These are phyloP conservation scores for Ceratonia siliqua DNA, from an alignment of 306 rosid genomes.

Conservation along the genomic window DNA sequence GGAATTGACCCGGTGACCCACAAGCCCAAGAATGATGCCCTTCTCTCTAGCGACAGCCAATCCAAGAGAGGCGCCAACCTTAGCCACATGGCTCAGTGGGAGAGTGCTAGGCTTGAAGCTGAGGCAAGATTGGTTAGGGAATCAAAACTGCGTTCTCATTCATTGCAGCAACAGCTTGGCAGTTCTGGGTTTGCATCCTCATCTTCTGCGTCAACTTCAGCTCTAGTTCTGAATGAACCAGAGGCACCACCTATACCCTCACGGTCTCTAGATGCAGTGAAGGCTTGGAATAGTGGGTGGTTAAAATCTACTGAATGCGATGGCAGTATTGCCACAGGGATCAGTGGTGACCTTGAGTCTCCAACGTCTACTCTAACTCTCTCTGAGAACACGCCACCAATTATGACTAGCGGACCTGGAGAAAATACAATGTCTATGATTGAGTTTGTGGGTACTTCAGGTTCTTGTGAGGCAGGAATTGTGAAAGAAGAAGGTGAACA, in stretches of 20 bases:
- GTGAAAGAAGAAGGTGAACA: constrained; percentile 51
- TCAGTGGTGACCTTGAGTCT: constrained; percentile 58
- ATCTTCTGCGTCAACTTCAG: constrained; percentile 40
- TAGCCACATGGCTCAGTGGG: constrained; percentile 99
- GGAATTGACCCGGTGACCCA: constrained; percentile 93
- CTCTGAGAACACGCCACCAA: constrained; percentile 42
- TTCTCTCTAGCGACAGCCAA: constrained; percentile 50
- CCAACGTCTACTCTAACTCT: constrained; percentile 69
- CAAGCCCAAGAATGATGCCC: constrained; percentile 78
- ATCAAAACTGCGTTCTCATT: constrained; percentile 65
- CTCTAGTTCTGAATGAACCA: constrained; percentile 25
- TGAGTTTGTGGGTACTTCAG: constrained; percentile 64
- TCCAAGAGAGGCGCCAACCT: constrained; percentile 75
- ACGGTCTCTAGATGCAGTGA: background rate
- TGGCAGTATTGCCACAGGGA: background rate
- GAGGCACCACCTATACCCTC: background rate
- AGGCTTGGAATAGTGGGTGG: constrained; percentile 38
- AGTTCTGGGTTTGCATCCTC: constrained; percentile 20
- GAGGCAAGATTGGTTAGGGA: constrained; percentile 88
- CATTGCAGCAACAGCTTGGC: constrained; percentile 37
- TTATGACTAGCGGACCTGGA: constrained; percentile 26
- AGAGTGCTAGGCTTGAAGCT: constrained; percentile 95
- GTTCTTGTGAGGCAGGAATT: constrained; percentile 42
- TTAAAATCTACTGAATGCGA: constrained; percentile 29
- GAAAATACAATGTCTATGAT: constrained; percentile 36